Evolutionary conservation across 75 land plant species (phyloP).

Genomic region (Chamaecyparis obtusa): DNA sequence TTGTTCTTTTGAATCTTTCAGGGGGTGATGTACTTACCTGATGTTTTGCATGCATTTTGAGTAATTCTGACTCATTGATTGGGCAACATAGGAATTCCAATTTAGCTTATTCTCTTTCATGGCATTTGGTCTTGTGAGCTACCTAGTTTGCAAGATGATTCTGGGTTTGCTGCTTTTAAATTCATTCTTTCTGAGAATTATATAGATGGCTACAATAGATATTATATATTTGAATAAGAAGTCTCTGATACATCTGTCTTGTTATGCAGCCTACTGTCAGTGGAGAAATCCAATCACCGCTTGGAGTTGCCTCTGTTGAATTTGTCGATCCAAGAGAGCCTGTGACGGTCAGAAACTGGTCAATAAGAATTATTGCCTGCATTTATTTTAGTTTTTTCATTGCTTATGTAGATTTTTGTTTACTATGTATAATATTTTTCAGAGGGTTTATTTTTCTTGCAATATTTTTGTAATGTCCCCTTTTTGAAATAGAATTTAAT

Average conservation of each 20-base stretch:
- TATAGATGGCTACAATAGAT: neutral
- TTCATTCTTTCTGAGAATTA: neutral
- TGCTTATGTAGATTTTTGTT: neutral
- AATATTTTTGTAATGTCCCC: neutral
- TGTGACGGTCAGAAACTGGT: conserved; percentile 60
- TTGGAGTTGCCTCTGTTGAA: conserved; percentile 87
- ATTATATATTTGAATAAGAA: neutral
- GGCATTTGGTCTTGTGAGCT: neutral
- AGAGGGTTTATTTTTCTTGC: neutral
- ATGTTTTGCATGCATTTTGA: neutral
- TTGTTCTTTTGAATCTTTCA: neutral
- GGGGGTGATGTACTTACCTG: neutral
- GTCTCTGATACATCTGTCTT: neutral
- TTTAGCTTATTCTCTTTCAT: neutral
- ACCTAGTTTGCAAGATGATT: neutral
- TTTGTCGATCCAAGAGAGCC: conserved; percentile 98
- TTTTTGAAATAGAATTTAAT: too few relatives aligned
- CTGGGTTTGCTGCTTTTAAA: neutral
- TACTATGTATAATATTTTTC: neutral
- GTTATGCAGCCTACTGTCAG: conserved; percentile 63
- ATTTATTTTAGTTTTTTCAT: neutral
- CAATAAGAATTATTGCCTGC: conserved; percentile 1
- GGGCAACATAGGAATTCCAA: neutral
- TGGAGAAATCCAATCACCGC: conserved; percentile 90
- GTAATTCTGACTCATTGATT: neutral